Base-by-base conservation (phyloP, 2,329 filamentous ascomycete genomes). In the Ophiosphaerella korrae region DNA sequence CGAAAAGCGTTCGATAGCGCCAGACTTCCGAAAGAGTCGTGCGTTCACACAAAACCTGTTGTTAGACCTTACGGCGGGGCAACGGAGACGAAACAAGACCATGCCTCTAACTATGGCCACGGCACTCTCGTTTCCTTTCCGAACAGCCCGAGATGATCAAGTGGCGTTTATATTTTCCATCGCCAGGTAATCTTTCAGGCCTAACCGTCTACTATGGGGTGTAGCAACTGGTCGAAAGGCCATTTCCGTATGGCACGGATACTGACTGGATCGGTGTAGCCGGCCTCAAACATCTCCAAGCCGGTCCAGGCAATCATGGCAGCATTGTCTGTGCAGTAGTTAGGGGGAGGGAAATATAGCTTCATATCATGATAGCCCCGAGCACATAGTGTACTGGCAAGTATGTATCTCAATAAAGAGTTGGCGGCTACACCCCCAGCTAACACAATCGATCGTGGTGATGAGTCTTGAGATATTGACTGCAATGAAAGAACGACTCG, bases 231-330 rank as follows among this genome's bases (percentile, higher is more conserved):
- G 39, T 73, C 64, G 5, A 75, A 55, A 11, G 71, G 71, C 72
- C 72, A 75, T 45, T 73, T 74, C 11, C 72, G 65, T 33, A 73
- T 52, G 8, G 70, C 67, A 7, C 71, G 60, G 26, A 73, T 71
- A 16, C 33, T 57, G 34, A 71, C 55, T 3, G 55, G 24, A 43
- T 69, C 57, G 7, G 31, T 53, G 38, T 70, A 92, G 0, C 93
- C 92, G 1, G 83, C 84, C 72, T 89, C 82, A 67, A 84, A 97
- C 92, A 99, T 97, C 75, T 97, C 92, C 59, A 92, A 82, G 0
- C 88, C 94, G 1, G 92, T 81, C 93, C 94, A 97, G 1, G 88
- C 93, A 70, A 97, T 92, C 94, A 99, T 99, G 41, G 92, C 90
- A 11, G 94, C 94, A 73, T 99, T 97, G 67, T 99, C 94, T 0